Conservation (phyloP, 177 flowering plant genomes). For the Telopea speciosissima region DNA sequence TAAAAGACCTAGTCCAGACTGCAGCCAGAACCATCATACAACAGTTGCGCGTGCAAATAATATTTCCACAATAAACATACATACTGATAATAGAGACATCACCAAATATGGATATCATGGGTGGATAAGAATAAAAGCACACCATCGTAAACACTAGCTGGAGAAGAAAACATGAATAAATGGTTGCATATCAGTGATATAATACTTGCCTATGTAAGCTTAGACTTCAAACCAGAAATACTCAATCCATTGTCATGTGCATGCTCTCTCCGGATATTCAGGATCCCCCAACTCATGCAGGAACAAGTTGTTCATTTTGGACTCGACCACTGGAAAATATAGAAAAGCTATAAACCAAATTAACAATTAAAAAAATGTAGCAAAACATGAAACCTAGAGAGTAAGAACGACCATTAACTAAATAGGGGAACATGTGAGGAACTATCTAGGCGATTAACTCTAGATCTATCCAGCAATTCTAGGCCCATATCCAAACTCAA, state of each 20-base stretch:
- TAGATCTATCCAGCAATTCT: not conserved
- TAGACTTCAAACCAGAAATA: slow-evolving; percentile 13
- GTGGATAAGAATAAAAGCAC: slow-evolving; percentile 5
- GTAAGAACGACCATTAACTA: not conserved
- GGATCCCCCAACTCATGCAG: slow-evolving; percentile 18
- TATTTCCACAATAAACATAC: no score
- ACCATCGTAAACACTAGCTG: slow-evolving; percentile 11
- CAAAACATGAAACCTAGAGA: slow-evolving; percentile 6
- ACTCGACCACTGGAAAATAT: slow-evolving; percentile 11
- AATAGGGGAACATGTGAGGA: not conserved
- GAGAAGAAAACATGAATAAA: slow-evolving; percentile 11
- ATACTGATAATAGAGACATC: no score
- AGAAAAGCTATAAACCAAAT: slow-evolving; percentile 11
- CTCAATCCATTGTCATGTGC: slow-evolving; percentile 22
- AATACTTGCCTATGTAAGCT: slow-evolving; percentile 44
- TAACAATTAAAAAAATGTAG: slow-evolving; percentile 5
- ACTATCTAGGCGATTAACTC: slow-evolving; percentile 5
- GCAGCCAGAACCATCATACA: no score
- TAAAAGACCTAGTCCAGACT: no score
- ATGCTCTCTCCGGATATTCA: slow-evolving; percentile 23
- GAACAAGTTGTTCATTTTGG: slow-evolving; percentile 18
- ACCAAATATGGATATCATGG: not conserved
- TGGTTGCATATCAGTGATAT: slow-evolving; percentile 19
- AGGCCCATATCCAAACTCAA: slow-evolving; percentile 6
- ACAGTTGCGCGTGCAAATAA: no score